Conservation (phyloP, 2,329 filamentous ascomycete species). For the Orbilia javanica region DNA sequence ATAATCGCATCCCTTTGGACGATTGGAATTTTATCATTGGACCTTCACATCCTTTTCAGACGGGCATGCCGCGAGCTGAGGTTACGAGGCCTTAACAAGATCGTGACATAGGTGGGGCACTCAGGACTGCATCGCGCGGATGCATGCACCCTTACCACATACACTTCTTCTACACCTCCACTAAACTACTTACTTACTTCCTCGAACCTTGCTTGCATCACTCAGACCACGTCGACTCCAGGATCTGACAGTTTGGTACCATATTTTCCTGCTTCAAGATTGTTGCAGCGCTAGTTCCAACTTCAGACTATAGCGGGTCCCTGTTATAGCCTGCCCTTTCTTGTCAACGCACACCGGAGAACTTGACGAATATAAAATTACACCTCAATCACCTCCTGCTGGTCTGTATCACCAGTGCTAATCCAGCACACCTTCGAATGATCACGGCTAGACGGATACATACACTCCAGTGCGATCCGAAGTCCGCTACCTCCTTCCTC, state of each 20-base stretch:
- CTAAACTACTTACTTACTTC: not conserved
- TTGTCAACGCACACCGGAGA: constrained; percentile 48
- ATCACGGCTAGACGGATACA: constrained; percentile 51
- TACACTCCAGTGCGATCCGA: constrained; percentile 79
- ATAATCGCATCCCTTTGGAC: constrained; percentile 22
- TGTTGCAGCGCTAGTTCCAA: constrained; percentile 51
- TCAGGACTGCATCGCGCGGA: constrained; percentile 35
- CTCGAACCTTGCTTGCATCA: constrained; percentile 41
- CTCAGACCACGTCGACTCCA: constrained; percentile 58
- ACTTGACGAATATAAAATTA: constrained; percentile 58
- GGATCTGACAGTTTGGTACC: constrained; percentile 58
- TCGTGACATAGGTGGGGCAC: constrained; percentile 56
- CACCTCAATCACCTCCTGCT: constrained; percentile 56
- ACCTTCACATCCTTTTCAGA: constrained; percentile 42
- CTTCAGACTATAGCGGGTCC: constrained; percentile 50
- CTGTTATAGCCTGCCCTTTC: constrained; percentile 45
- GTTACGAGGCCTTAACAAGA: constrained; percentile 52
- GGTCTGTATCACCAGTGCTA: constrained; percentile 56
- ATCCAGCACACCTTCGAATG: constrained; percentile 58
- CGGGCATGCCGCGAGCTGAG: constrained; percentile 56
- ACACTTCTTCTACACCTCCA: not conserved
- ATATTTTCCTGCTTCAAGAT: constrained; percentile 55
- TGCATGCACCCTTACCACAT: constrained; percentile 40
- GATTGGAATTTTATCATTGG: constrained; percentile 55
- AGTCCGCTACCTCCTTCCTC: constrained; percentile 89